These are phyloP conservation scores for Lentinula novae-zelandiae DNA, from an alignment of 1,284 basidiomycete species.

Conservation along the genomic window DNA sequence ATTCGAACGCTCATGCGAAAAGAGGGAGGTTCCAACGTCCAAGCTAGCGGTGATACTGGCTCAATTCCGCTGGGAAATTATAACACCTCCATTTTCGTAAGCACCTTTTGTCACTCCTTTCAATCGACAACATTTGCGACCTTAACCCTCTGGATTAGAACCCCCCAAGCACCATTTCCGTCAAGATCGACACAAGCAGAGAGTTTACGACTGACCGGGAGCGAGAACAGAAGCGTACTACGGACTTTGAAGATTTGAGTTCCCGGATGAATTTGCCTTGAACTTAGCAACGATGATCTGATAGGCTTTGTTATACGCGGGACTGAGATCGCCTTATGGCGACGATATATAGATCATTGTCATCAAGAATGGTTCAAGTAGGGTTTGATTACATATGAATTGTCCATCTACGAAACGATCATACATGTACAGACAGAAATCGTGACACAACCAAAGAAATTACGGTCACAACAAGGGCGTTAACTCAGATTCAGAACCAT, in stretches of 20 bases:
- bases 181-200: slow-evolving; percentile 3
- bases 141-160: not conserved
- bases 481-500: too few relatives aligned
- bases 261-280: slow-evolving; percentile 2
- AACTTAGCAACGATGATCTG: not conserved
- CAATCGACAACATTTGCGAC: not conserved
- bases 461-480: too few relatives aligned
- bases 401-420: too few relatives aligned
- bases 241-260: not conserved
- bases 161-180: slow-evolving; percentile 1
- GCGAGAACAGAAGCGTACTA: not conserved
- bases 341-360: too few relatives aligned
- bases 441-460: too few relatives aligned
- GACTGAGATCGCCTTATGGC: not conserved
- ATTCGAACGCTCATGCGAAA: slow-evolving; percentile 35
- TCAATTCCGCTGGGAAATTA: not conserved
- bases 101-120: not conserved
- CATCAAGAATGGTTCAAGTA: too few relatives aligned
- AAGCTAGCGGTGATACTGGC: not conserved
- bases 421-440: too few relatives aligned
- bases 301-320: not conserved
- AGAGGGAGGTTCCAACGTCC: not conserved
- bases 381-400: too few relatives aligned
- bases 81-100: slow-evolving; percentile 2
- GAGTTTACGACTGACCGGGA: not conserved